Evolutionary conservation across 2,329 filamentous ascomycete genomes (phyloP).

Genomic region (Colletotrichum sp.): DNA sequence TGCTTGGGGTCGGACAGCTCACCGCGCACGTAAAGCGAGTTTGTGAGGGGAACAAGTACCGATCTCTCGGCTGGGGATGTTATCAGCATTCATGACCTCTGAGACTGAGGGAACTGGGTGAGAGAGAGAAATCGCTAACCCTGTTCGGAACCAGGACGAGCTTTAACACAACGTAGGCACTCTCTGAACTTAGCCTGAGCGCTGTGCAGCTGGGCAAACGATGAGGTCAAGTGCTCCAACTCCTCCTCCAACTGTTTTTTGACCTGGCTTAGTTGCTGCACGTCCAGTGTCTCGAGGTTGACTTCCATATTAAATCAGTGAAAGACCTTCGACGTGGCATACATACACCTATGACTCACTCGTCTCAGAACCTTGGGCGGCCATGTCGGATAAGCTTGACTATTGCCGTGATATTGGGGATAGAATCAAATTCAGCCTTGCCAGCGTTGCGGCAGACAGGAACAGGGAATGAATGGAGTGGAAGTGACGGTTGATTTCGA

Average conservation of each 20-base stretch:
- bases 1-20: constrained; percentile 75
- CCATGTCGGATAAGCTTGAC: not conserved
- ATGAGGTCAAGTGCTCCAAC: constrained; percentile 89
- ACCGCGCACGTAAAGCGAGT: constrained; percentile 92
- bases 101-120: not conserved
- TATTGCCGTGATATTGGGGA: not conserved
- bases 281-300: constrained; percentile 76
- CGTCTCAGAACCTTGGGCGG: constrained; percentile 13
- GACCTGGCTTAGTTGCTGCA: constrained; percentile 85
- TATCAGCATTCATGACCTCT: not conserved
- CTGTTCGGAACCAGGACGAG: constrained; percentile 34
- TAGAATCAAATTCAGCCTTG: not conserved
- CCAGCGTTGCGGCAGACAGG: not conserved
- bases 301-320: constrained; percentile 40
- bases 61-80: constrained; percentile 36
- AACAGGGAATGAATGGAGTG: not conserved
- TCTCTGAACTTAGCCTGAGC: constrained; percentile 93
- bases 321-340: not conserved
- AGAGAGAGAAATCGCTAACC: constrained; percentile 27
- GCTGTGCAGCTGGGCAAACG: constrained; percentile 86
- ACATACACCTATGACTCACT: not conserved
- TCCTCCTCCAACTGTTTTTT: constrained; percentile 98
- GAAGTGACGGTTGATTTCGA: not conserved
- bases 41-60: constrained; percentile 92
- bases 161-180: constrained; percentile 78